Base-by-base conservation (phyloP, 2,329 filamentous ascomycete genomes). In the Cercospora beticola region DNA sequence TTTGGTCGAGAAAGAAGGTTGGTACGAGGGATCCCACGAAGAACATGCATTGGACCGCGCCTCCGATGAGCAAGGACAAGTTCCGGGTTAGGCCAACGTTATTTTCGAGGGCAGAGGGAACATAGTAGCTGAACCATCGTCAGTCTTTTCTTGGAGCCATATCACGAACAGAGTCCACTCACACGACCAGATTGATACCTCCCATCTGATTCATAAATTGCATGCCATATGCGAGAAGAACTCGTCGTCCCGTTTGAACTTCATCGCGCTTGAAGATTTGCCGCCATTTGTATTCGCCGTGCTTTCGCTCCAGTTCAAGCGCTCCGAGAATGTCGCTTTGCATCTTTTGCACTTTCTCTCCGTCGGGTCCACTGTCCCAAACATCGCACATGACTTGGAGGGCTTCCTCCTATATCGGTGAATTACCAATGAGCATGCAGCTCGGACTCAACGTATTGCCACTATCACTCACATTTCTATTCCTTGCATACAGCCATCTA, bases 41-140 rank as follows among this genome's bases (percentile, higher is more conserved):
- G 72, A 81, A 82, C 77, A 80, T 80, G 31, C 76, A 74, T 66
- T 81, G 76, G 5, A 81, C 77, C 68, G 82, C 81, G 18, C 84
- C 83, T 31, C 82, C 83, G 4, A 86, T 78, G 5, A 86, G 77
- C 5, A 84, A 76, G 7, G 82, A 80, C 4, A 83, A 76, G 58
- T 84, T 82, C 2, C 77, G 76, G 2, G 75, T 73, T 2, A 85
- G 77, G 2, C 82, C 81, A 46, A 86, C 83, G 64, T 85, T 86
- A 4, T 78, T 62, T 62, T 83, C 75, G 6, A 85, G 77, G 0
- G 84, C 83, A 10, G 78, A 76, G 0, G 81, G 82, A 4, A 85
- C 79, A 68, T 79, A 83, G 71, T 82, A 82, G 12, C 73, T 75
- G 14, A n/a, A n/a, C n/a, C n/a, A n/a, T n/a, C n/a, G n/a, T n/a